Percentiles rank a stretch among this genome's conserved stretches.
Evolutionary conservation across 805 yeast genomes (phyloP).

Genomic region (Candida arabinofermentans): DNA sequence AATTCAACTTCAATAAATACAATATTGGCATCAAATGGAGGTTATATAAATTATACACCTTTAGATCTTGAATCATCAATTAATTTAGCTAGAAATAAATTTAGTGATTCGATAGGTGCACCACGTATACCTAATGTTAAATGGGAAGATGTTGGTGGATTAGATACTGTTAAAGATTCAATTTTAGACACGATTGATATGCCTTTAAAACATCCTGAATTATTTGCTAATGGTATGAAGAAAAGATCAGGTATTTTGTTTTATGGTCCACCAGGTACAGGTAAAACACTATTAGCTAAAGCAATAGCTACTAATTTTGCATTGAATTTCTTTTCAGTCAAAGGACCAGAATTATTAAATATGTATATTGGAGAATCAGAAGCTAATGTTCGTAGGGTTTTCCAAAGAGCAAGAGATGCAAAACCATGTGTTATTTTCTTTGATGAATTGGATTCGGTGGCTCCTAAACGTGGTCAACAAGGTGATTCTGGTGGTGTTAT

Average conservation of each 20-base stretch:
- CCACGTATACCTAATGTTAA: slow-evolving; percentile 92
- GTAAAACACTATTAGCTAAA: slow-evolving; percentile 91
- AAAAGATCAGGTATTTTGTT: slow-evolving; percentile 91
- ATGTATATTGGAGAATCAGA: slow-evolving; percentile 99
- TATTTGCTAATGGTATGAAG: slow-evolving; percentile 84
- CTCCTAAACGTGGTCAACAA: slow-evolving; percentile 97
- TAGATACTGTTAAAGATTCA: slow-evolving; percentile 85
- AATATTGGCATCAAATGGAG: slow-evolving; percentile 49
- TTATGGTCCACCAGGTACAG: slow-evolving; percentile 99
- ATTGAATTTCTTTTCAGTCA: slow-evolving; percentile 90
- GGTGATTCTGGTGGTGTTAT: slow-evolving; percentile 99
- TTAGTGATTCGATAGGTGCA: slow-evolving; percentile 93
- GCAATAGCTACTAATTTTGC: slow-evolving; percentile 97
- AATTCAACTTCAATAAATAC: slow-evolving; percentile 25
- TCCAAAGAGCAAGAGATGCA: slow-evolving; percentile 93
- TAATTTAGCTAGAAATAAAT: slow-evolving; percentile 77
- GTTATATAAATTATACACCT: slow-evolving; percentile 48
- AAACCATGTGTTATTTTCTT: slow-evolving; percentile 96
- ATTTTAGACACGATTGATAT: slow-evolving; percentile 93
- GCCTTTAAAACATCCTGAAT: slow-evolving; percentile 90
- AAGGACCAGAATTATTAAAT: slow-evolving; percentile 93
- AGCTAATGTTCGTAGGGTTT: slow-evolving; percentile 92
- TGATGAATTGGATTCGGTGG: slow-evolving; percentile 96
- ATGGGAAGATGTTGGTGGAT: slow-evolving; percentile 98
- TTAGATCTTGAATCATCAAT: slow-evolving; percentile 68